Evolutionary conservation across 345 rosid genomes (phyloP).

Genomic region (Brassica napus): Da-Ae NC_063447.1:31959501-31960000

Average conservation of each 20-base stretch:
- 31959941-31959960: neutral
- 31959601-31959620: neutral
- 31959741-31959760: constrained; percentile 21
- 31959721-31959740: constrained; percentile 10
- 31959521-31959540: constrained; percentile 29
- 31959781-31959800: neutral
- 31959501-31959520: neutral
- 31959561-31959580: constrained; percentile 33
- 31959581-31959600: constrained; percentile 41
- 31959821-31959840: neutral
- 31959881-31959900: constrained; percentile 4
- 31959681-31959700: constrained; percentile 2
- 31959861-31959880: neutral
- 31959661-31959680: constrained; percentile 19
- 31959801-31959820: neutral
- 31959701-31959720: constrained; percentile 28
- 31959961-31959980: neutral
- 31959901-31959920: neutral
- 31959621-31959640: constrained; percentile 14
- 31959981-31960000: neutral
- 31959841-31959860: neutral
- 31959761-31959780: neutral
- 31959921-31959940: neutral
- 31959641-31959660: constrained; percentile 5
- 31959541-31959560: constrained; percentile 33